phyloP scores from a whole-genome alignment of 176 grass and related monocot species.

The Musa acuminata region DNA sequence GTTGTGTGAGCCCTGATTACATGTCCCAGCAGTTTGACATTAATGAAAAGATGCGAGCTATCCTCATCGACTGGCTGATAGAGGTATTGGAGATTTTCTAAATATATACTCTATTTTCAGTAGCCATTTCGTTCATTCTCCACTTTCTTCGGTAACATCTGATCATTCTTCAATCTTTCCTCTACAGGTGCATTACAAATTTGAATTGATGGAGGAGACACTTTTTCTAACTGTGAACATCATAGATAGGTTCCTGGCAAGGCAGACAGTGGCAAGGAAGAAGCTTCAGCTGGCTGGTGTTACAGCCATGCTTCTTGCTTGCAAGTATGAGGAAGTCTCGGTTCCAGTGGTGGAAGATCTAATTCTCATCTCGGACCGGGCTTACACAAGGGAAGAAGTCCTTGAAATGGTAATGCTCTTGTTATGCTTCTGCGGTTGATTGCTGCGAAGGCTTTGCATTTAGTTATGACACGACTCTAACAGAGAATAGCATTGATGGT shows the following conservation, averaged over 20 bases:
- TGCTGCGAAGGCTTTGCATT: background rate
- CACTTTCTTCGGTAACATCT: background rate
- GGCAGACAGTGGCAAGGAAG: slow-evolving; percentile 52
- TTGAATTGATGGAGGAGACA: slow-evolving; percentile 83
- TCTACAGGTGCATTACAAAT: slow-evolving; percentile 82
- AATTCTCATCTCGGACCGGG: slow-evolving; percentile 58
- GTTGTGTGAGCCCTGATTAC: slow-evolving; percentile 58
- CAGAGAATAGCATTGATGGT: no score
- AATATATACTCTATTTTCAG: background rate
- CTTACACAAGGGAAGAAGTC: slow-evolving; percentile 59
- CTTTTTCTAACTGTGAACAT: slow-evolving; percentile 90
- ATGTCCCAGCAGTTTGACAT: slow-evolving; percentile 77
- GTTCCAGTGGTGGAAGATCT: slow-evolving; percentile 85
- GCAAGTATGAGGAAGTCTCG: slow-evolving; percentile 87
- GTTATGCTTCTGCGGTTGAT: background rate
- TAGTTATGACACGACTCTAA: background rate
- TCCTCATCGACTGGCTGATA: slow-evolving; percentile 78
- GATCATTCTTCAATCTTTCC: slow-evolving; percentile 6
- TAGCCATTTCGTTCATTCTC: background rate
- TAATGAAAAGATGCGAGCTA: slow-evolving; percentile 86
- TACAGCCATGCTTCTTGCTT: slow-evolving; percentile 89
- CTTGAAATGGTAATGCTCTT: slow-evolving; percentile 68
- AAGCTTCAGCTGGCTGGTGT: slow-evolving; percentile 87
- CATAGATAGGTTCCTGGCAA: slow-evolving; percentile 86
- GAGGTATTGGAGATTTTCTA: slow-evolving; percentile 45